phyloP scores from a whole-genome alignment of 352 stramenopile genomes.

The Phytophthora citrophthora region DNA sequence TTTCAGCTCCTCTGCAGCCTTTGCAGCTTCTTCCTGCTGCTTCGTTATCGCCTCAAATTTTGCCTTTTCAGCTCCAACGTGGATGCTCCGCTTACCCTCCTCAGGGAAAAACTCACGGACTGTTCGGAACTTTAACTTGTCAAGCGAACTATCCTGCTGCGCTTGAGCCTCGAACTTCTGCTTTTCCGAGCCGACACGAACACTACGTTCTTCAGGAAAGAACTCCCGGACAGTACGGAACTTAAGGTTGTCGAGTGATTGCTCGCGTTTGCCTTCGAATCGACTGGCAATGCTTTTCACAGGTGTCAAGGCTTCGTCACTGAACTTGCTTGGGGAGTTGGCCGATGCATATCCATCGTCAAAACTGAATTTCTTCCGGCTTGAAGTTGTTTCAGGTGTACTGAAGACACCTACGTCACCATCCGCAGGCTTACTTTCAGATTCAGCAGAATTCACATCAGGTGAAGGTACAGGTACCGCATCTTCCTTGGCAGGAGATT shows the following conservation, averaged over 20 bases:
- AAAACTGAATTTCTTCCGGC: constrained; percentile 24
- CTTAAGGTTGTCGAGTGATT: constrained; percentile 64
- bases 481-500: constrained; percentile 25
- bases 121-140: constrained; percentile 61
- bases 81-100: constrained; percentile 40
- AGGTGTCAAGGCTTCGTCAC: constrained; percentile 32
- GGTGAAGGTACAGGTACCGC: background rate
- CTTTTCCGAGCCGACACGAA: constrained; percentile 43
- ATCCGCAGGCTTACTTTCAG: background rate
- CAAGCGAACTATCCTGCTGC: constrained; percentile 57
- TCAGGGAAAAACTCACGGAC: constrained; percentile 61
- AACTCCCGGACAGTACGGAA: constrained; percentile 69
- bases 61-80: constrained; percentile 45
- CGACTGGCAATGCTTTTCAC: constrained; percentile 71
- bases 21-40: constrained; percentile 30
- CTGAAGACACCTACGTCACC: constrained; percentile 2
- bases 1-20: constrained; percentile 22
- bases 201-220: constrained; percentile 48
- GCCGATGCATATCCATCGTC: constrained; percentile 13
- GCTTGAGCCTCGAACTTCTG: constrained; percentile 48
- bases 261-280: constrained; percentile 70
- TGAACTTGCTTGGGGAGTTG: constrained; percentile 24
- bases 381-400: constrained; percentile 19
- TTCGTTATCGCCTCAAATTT: constrained; percentile 46
- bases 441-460: background rate